Conservation (phyloP, 1,139 yeast species). For the Blastobotrys illinoisensis region DNA sequence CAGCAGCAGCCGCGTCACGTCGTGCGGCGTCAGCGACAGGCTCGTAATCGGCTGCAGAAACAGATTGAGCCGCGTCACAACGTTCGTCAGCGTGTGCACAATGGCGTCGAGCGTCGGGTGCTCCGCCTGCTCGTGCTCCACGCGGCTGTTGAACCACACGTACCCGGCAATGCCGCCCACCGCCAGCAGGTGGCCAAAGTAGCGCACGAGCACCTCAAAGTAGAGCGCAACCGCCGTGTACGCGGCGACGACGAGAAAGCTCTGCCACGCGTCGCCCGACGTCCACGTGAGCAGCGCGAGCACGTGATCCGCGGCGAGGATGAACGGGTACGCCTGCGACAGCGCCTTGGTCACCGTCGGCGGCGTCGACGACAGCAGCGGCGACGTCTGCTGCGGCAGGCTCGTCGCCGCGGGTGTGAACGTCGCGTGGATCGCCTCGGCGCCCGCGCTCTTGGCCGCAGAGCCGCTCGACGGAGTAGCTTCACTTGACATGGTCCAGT, state of each 20-base stretch:
- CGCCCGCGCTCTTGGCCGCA: slow-evolving; percentile 1
- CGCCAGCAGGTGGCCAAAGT: slow-evolving; percentile 73
- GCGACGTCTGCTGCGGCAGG: slow-evolving; percentile 35
- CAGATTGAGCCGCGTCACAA: slow-evolving; percentile 71
- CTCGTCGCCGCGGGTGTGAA: slow-evolving; percentile 31
- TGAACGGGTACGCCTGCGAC: slow-evolving; percentile 76
- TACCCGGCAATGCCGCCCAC: slow-evolving; percentile 65
- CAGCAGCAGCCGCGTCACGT: slow-evolving; percentile 70
- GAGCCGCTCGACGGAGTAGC: slow-evolving; percentile 8
- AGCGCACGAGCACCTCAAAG: slow-evolving; percentile 65
- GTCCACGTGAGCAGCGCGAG: slow-evolving; percentile 87
- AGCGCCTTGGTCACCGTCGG: slow-evolving; percentile 84
- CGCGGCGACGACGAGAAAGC: slow-evolving; percentile 54
- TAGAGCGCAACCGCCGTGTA: slow-evolving; percentile 62
- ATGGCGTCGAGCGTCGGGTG: slow-evolving; percentile 87
- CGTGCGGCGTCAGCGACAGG: slow-evolving; percentile 64
- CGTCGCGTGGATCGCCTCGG: slow-evolving; percentile 26
- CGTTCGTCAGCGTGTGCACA: slow-evolving; percentile 70
- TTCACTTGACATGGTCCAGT: slow-evolving; percentile 13
- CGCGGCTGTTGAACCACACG: slow-evolving; percentile 42
- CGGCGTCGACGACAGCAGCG: slow-evolving; percentile 55
- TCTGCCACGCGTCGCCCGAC: slow-evolving; percentile 74
- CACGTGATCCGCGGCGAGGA: slow-evolving; percentile 62
- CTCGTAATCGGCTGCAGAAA: slow-evolving; percentile 72
- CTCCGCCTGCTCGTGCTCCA: slow-evolving; percentile 45